Evolutionary conservation across 495 filamentous ascomycete genomes (phyloP), one percentile per base, ranked within the genome.

Genomic region (Talaromyces stipitatus): DNA sequence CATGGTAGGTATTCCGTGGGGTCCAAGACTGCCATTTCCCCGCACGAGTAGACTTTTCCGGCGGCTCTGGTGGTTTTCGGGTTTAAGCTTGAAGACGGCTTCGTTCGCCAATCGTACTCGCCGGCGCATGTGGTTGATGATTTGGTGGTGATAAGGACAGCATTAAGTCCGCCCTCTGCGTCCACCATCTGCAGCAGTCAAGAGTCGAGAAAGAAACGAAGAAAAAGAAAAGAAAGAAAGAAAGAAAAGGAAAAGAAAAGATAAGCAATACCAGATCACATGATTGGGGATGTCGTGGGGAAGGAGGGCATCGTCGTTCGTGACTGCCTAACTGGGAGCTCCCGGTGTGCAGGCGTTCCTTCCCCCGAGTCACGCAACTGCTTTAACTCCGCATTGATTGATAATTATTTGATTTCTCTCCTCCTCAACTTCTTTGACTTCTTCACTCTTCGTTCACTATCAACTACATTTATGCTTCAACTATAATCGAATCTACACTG

Each of bases 371-470:
- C 45, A 20, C 45, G 20, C 18, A 41, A 41, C n/a, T 55, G 57
- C 57, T 57, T 57, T 57, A 60, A 46, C 58, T 60, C 48, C 36
- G 60, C 58, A 54, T 64, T 50, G 18, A 27, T 36, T 28, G 14
- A 29, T 24, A 23, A 27, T 41, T 28, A 48, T 3, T 56, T 47
- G 22, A 28, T 33, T 47, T 50, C 57, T 57, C 38, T 14, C 18
- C 60, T 61, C 50, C 59, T 54, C 61, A 58, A 45, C 32, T 43
- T 54, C 50, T 55, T 55, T n/a, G n/a, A n/a, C n/a, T 54, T 41
- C 38, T 23, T 58, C 62, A 51, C 36, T 50, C 60, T 61, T 55
- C 23, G 22, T 24, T 58, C 57, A 50, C 54, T 50, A 24, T 56
- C 33, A 18, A 23, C 52, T 8, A 41, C 36, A 41, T 4, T 18